Evolutionary conservation across 441 rosid genomes (phyloP).

Genomic region (Raphanus hybrid): DNA sequence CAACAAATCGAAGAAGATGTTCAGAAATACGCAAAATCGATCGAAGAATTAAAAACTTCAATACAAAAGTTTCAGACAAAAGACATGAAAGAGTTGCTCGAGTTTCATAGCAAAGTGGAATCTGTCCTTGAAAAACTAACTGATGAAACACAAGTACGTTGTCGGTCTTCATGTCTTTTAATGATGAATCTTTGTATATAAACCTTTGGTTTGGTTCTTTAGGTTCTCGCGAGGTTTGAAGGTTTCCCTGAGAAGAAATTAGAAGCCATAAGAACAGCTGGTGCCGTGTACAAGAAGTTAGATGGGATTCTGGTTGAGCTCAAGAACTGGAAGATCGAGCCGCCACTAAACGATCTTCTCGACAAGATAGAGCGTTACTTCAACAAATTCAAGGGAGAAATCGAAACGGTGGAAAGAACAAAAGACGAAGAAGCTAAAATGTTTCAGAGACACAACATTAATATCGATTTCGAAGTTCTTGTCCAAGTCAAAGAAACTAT

Average conservation of each 20-base stretch:
- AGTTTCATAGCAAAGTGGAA: slow-evolving; percentile 72
- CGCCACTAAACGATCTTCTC: slow-evolving; percentile 69
- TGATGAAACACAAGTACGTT: slow-evolving; percentile 78
- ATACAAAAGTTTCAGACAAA: slow-evolving; percentile 64
- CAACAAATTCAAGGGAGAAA: slow-evolving; percentile 75
- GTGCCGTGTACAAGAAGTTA: slow-evolving; percentile 64
- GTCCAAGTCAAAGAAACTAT: slow-evolving; percentile 82
- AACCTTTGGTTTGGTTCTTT: slow-evolving; percentile 2
- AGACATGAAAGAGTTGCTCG: slow-evolving; percentile 71
- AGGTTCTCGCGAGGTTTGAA: slow-evolving; percentile 86
- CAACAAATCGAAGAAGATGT: slow-evolving; percentile 90
- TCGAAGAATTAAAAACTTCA: slow-evolving; percentile 56
- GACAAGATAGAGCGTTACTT: slow-evolving; percentile 76
- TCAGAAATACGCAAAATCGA: slow-evolving; percentile 59
- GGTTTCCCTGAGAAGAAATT: slow-evolving; percentile 80
- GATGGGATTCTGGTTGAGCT: slow-evolving; percentile 60
- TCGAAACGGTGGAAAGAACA: slow-evolving; percentile 72
- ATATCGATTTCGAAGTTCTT: slow-evolving; percentile 74
- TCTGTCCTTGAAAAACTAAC: slow-evolving; percentile 77
- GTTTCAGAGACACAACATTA: slow-evolving; percentile 67
- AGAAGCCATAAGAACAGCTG: slow-evolving; percentile 73
- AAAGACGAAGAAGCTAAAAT: slow-evolving; percentile 85
- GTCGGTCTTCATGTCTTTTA: not conserved
- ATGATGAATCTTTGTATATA: not conserved
- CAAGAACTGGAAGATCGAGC: slow-evolving; percentile 65